Evolutionary conservation across 805 yeast species (phyloP), one percentile per base, ranked within the genome.

Genomic region (Hanseniaspora taiwanica): DNA sequence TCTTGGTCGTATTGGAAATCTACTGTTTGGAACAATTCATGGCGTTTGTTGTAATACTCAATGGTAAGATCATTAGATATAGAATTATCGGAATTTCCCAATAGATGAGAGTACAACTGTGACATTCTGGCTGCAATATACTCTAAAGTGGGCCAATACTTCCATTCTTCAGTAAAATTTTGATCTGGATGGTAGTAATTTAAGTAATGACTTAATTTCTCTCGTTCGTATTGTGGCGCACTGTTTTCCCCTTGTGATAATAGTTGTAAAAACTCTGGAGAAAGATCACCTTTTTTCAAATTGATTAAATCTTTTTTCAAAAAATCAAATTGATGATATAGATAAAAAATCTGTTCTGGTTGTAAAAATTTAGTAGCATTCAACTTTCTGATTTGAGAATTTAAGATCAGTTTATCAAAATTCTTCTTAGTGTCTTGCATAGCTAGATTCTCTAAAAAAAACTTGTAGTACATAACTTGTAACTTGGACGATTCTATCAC

Each of bases 391-490:
- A 66, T 53, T n/a, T 43, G 42, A 8, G 74, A 68, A 52, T 76
- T 76, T 20, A 63, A 60, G 2, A 69, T 37, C 21, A 76, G 52
- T 47, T 66, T 63, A 1, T 55, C 42, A 51, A 72, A 74, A 0
- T 72, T 60, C 13, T 50, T 44, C 0, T 44, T 35, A 3, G 18
- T n/a, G 2, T 54, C 47, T 33, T 54, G 42, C 20, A 42, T 38
- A 3, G 55, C 53, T 25, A 76, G 46, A 2, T 56, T 43, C 17
- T 63, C 68, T 5, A 78, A 46, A 39, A 81, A 65, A 33, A 63
- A 55, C 17, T 72, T 60, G 52, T 81, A 81, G 46, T 75, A 69
- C 58, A 66, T 65, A 3, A 78, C 75, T 58, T 81, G 91, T n/a
- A 66, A 44, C 48, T 69, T 68, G 2, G 81, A 68, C 5, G 70